Base-by-base conservation (phyloP, 78 protist genomes). In the Andalucia godoyi region DNA sequence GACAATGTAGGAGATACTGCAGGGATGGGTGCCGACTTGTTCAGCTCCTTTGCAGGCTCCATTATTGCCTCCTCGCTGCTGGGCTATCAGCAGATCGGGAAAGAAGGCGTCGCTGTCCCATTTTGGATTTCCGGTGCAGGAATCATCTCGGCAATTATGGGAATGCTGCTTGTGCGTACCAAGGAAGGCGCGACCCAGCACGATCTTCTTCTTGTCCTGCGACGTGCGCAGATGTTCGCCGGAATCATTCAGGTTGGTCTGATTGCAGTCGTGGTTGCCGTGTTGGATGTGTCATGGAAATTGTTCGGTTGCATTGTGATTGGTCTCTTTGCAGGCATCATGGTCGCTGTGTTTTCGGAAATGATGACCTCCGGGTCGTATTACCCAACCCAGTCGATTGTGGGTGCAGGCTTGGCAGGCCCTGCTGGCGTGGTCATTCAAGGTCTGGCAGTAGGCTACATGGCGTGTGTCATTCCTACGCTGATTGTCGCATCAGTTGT, bases 1-100 rank as follows among this genome's bases (percentile, higher is more conserved):
- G 90, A 85, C 72, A 78, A 79, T 49, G 90, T 79, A 55, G 90
- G 90, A 0, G 90, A 85, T 52, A 70, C 79, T 33, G 90, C 90
- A 0, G 90, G 90, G 7, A 10, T 39, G 25, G 69, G 74, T 29
- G 86, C 87, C 2, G 90, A 85, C 55, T 50, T 85, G 33, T 85
- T 85, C 60, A 86, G 79, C 50, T 73, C 82, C 21, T 63, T 59
- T 13, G 85, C 83, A 2, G 90, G 76, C 17, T 81, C 71, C 25
- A 76, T 64, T 76, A 85, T 85, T 51, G 85, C 81, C 21, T 70
- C 86, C 43, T 71, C 76, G 85, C 39, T 80, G 47, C 49, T 85
- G 8, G 90, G 12, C n/a, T 69, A 76, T 4, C 7, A 38, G 9
- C 37, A 12, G 15, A 9, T 43, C 21, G 69, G 51, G 2, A 33